Conservation (phyloP, 768 basidiomycete genomes). For the Ramaria rubella region DNA sequence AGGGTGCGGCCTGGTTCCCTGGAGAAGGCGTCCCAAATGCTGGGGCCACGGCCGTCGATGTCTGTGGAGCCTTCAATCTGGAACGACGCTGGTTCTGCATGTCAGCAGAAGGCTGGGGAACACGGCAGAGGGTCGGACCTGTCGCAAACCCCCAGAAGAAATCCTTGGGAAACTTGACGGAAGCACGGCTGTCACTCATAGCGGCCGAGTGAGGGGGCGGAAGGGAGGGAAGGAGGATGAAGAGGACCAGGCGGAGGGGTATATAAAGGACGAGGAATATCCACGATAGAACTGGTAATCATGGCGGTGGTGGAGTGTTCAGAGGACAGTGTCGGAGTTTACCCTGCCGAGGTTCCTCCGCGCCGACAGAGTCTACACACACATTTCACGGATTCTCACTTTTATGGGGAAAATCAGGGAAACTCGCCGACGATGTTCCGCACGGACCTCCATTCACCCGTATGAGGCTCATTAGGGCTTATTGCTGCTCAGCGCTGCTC, state of each 20-base stretch:
- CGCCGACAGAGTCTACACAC: neutral
- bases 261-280: constrained; percentile 11
- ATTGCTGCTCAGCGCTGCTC: too few species aligned
- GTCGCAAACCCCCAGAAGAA: constrained; percentile 72
- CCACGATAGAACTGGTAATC: neutral
- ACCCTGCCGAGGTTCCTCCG: constrained; percentile 8
- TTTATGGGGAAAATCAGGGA: constrained; percentile 1
- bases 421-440: constrained; percentile 10
- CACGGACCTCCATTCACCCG: constrained; percentile 3
- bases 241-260: constrained; percentile 4
- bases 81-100: constrained; percentile 47
- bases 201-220: neutral
- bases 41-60: constrained; percentile 56
- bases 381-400: neutral
- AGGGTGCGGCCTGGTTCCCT: constrained; percentile 58
- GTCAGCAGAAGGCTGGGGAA: neutral
- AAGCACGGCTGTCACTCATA: constrained; percentile 9
- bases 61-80: constrained; percentile 67
- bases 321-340: constrained; percentile 9
- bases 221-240: constrained; percentile 4
- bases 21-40: constrained; percentile 72
- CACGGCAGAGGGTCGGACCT: constrained; percentile 33
- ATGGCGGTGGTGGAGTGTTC: neutral
- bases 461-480: neutral
- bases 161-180: constrained; percentile 43